Percentiles rank a stretch among this genome's conserved stretches.
These are phyloP conservation scores for Schizonepeta tenuifolia DNA, from an alignment of 257 asterid species.

Conservation along the genomic window DNA sequence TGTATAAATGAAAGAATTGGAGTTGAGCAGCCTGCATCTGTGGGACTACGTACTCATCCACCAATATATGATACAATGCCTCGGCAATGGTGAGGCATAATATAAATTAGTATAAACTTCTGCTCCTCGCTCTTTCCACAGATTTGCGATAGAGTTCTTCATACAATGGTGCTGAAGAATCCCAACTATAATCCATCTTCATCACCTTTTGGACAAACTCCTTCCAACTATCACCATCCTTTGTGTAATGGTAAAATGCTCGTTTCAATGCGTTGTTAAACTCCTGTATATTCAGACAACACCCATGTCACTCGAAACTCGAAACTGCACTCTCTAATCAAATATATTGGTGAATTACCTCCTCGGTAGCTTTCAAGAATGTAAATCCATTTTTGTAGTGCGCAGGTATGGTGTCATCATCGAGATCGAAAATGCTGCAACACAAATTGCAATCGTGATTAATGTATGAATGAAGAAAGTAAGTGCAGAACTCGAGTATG, in stretches of 20 bases:
- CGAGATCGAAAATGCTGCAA: conserved; percentile 90
- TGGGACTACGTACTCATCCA: no score
- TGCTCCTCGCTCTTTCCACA: conserved; percentile 64
- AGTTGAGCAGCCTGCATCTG: background rate
- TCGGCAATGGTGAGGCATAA: conserved; percentile 4
- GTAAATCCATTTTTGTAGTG: conserved; percentile 90
- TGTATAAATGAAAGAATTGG: conserved; percentile 29
- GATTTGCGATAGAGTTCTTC: conserved; percentile 84
- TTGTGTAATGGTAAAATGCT: conserved; percentile 63
- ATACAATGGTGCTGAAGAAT: conserved; percentile 74
- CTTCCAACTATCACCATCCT: conserved; percentile 64
- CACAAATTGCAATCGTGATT: conserved; percentile 25
- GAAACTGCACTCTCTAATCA: background rate
- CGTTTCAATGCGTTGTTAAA: conserved; percentile 73
- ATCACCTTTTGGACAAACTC: conserved; percentile 76
- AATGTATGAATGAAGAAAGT: conserved; percentile 3
- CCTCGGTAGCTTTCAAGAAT: conserved; percentile 76
- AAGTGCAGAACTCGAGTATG: background rate
- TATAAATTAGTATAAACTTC: conserved; percentile 18
- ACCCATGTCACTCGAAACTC: background rate
- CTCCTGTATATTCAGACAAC: conserved; percentile 49
- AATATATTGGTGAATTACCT: conserved; percentile 44
- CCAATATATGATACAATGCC: no score
- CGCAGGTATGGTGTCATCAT: conserved; percentile 72
- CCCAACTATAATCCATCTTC: conserved; percentile 95